These are phyloP conservation scores for Pestalotiopsis sp. DNA, from an alignment of 2,329 filamentous ascomycete species.

Conservation along the genomic window DNA sequence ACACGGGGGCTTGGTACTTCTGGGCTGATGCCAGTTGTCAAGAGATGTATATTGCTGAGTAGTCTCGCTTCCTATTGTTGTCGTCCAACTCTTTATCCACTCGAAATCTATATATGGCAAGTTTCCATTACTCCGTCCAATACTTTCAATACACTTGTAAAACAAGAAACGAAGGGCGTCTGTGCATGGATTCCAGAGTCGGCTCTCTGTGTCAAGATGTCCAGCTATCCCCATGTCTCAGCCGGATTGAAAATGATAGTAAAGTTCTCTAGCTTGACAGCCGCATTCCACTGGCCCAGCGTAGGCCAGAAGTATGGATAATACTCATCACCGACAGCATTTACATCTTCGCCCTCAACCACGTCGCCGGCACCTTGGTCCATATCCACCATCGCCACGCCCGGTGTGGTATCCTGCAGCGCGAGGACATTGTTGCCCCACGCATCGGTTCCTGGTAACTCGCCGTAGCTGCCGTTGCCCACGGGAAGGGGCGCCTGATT, in stretches of 20 bases:
- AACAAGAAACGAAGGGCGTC: too few relatives aligned
- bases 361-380: constrained; percentile 13
- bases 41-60: too few relatives aligned
- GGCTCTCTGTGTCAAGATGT: too few relatives aligned
- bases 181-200: too few relatives aligned
- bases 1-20: too few relatives aligned
- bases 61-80: too few relatives aligned
- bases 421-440: constrained; percentile 23
- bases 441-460: constrained; percentile 24
- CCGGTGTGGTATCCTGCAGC: not conserved
- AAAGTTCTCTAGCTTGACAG: constrained; percentile 8
- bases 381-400: constrained; percentile 10
- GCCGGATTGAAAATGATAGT: constrained; percentile 13
- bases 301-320: constrained; percentile 17
- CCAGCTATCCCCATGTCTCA: not conserved
- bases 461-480: constrained; percentile 19
- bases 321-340: constrained; percentile 17
- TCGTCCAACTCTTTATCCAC: too few relatives aligned
- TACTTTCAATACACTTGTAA: too few relatives aligned
- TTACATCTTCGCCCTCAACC: not conserved
- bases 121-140: too few relatives aligned
- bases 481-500: constrained; percentile 29
- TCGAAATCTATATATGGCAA: too few relatives aligned
- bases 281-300: not conserved
- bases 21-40: too few relatives aligned